These are phyloP conservation scores for Pseudocercospora ulei DNA, from an alignment of 2,329 filamentous ascomycete species.

Conservation along the genomic window DNA sequence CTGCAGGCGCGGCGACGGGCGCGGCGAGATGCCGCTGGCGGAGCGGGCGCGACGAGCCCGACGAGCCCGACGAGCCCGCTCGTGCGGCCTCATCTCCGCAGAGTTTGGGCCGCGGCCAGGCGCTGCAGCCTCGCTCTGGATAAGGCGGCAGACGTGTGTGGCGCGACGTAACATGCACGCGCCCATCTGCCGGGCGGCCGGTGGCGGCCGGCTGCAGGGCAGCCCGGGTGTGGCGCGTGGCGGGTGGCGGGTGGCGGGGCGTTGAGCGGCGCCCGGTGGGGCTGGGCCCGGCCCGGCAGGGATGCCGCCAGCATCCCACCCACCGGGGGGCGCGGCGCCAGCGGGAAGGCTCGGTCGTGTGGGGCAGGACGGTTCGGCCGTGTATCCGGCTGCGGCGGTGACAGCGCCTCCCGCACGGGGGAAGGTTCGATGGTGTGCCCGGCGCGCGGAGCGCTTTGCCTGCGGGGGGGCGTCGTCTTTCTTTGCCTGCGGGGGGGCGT, in stretches of 20 bases:
- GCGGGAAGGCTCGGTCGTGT: conserved; percentile 8
- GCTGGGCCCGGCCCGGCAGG: conserved; percentile 10
- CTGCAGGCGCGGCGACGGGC: conserved; percentile 35
- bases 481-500: no score
- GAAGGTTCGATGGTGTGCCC: conserved; percentile 17
- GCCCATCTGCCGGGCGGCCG: conserved; percentile 38
- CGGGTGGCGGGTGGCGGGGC: conserved; percentile 9
- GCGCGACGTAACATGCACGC: conserved; percentile 37
- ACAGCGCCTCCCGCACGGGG: conserved; percentile 17
- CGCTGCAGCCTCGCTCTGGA: conserved; percentile 18
- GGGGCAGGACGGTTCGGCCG: no score
- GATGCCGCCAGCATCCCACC: conserved; percentile 21
- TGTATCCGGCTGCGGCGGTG: conserved; percentile 5
- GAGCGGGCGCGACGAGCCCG: no score
- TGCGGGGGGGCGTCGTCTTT: no score
- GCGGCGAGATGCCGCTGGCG: neutral
- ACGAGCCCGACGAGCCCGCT: conserved; percentile 14
- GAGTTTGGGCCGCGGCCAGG: conserved; percentile 12
- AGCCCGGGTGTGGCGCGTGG: conserved; percentile 15
- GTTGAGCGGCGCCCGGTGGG: conserved; percentile 17
- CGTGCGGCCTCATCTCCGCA: conserved; percentile 7
- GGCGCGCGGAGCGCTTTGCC: no score
- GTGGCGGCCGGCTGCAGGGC: conserved; percentile 36
- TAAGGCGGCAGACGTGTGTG: conserved; percentile 39
- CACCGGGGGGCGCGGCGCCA: conserved; percentile 9